Evolutionary conservation across 2,329 filamentous ascomycete genomes (phyloP).

Genomic region (Claviceps purpurea): DNA sequence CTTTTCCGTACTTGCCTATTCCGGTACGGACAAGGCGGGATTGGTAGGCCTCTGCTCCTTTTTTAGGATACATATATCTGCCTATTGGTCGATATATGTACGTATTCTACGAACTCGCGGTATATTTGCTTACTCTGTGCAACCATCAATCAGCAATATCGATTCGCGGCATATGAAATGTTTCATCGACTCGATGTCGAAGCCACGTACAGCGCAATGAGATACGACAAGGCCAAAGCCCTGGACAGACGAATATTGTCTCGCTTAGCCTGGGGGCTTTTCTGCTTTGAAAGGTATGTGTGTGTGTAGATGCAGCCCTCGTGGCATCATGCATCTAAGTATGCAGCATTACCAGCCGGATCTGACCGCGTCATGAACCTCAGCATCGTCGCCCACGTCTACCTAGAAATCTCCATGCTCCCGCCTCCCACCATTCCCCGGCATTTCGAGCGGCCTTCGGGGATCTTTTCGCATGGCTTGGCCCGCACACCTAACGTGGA

Average conservation of each 20-base stretch:
- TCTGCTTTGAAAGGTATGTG: constrained; percentile 11
- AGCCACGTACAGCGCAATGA: constrained; percentile 1
- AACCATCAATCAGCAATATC: constrained; percentile 8
- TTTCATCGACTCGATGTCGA: constrained; percentile 7
- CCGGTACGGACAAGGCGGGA: constrained; percentile 7
- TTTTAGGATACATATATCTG: not conserved
- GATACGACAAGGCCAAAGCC: not conserved
- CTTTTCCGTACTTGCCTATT: constrained; percentile 8
- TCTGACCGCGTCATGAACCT: not conserved
- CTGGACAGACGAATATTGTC: constrained; percentile 5
- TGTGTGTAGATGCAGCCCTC: not conserved
- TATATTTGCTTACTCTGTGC: not conserved
- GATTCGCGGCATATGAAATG: constrained; percentile 12
- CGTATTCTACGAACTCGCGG: not conserved
- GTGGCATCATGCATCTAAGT: not conserved
- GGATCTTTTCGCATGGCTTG: not conserved
- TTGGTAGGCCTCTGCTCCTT: constrained; percentile 3
- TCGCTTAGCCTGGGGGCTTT: constrained; percentile 9
- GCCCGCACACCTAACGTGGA: constrained; percentile 2
- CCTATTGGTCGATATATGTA: too few relatives aligned
- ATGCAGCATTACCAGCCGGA: not conserved
- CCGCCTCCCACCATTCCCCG: constrained; percentile 5
- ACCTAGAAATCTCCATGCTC: constrained; percentile 7
- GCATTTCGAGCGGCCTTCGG: constrained; percentile 4
- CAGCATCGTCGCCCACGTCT: constrained; percentile 8